phyloP scores from a whole-genome alignment of 495 filamentous ascomycete genomes.

The Haplographium delicatum region DNA sequence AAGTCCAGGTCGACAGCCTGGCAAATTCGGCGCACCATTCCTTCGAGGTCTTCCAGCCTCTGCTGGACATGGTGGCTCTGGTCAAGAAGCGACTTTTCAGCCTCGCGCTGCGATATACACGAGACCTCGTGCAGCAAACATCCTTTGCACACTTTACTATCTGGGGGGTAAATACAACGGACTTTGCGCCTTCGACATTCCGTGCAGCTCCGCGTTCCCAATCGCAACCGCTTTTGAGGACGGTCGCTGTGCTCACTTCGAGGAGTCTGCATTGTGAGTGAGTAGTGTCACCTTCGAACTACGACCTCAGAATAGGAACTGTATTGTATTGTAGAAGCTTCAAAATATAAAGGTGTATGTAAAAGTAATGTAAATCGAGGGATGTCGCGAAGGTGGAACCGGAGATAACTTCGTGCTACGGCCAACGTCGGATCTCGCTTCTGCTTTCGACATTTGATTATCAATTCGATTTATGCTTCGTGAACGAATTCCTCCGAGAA shows the following conservation, averaged over 20 bases:
- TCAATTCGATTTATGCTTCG: not conserved
- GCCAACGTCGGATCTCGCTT: not conserved
- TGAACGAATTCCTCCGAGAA: too few species aligned
- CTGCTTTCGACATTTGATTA: not conserved
- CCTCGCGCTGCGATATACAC: constrained; percentile 3
- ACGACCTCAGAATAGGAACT: not conserved
- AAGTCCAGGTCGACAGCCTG: not conserved
- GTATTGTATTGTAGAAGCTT: not conserved
- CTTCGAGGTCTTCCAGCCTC: constrained; percentile 8
- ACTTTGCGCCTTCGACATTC: constrained; percentile 20
- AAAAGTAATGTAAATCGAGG: not conserved
- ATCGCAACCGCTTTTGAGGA: constrained; percentile 14
- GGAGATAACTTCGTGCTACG: not conserved
- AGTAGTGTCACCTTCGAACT: not conserved
- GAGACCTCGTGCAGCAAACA: constrained; percentile 4
- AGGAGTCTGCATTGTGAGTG: constrained; percentile 4
- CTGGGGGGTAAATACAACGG: constrained; percentile 7
- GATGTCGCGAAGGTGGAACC: not conserved
- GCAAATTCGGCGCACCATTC: constrained; percentile 6
- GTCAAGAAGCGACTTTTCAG: not conserved
- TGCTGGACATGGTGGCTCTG: not conserved
- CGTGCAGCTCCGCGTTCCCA: constrained; percentile 14
- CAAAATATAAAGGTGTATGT: not conserved
- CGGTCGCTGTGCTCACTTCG: not conserved
- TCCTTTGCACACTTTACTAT: constrained; percentile 4